Conservation (phyloP, 1,284 basidiomycete species). For the Kalmanozyma brasiliensis region DNA sequence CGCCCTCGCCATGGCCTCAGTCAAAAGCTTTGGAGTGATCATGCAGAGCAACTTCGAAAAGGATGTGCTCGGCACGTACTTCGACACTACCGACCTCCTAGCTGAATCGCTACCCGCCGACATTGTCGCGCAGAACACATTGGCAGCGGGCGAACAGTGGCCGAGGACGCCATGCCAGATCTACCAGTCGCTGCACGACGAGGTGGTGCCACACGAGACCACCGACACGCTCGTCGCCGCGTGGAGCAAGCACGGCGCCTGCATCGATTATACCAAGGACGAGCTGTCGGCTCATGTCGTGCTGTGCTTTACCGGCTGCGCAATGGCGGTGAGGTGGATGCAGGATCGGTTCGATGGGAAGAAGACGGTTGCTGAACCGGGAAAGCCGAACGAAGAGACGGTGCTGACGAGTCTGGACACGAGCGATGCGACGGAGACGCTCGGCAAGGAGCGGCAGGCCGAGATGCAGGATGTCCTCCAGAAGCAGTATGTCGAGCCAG, state of each 20-base stretch:
- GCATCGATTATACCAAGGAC: constrained; percentile 47
- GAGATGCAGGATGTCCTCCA: constrained; percentile 33
- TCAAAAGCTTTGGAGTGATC: constrained; percentile 39
- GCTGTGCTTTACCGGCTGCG: constrained; percentile 36
- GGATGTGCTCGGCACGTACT: constrained; percentile 51
- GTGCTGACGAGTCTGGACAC: constrained; percentile 34
- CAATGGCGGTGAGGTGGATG: constrained; percentile 46
- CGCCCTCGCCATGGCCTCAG: constrained; percentile 23
- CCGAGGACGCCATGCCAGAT: constrained; percentile 53
- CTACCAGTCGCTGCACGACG: constrained; percentile 56
- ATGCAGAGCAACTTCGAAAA: constrained; percentile 18
- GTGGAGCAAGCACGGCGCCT: constrained; percentile 39
- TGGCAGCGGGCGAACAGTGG: constrained; percentile 19
- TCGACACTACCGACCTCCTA: constrained; percentile 26
- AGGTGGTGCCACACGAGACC: constrained; percentile 53
- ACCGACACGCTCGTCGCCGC: constrained; percentile 40
- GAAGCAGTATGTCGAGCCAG: constrained; percentile 25
- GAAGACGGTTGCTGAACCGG: constrained; percentile 16
- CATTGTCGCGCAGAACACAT: constrained; percentile 44
- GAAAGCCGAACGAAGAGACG: constrained; percentile 26
- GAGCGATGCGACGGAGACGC: constrained; percentile 21
- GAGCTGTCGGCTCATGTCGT: constrained; percentile 31
- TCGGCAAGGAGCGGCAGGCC: constrained; percentile 31
- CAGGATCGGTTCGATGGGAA: constrained; percentile 44
- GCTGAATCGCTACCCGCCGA: constrained; percentile 7